These are phyloP conservation scores for Scenedesmus sp. DNA, from an alignment of 163 green algal species.

Conservation along the genomic window DNA sequence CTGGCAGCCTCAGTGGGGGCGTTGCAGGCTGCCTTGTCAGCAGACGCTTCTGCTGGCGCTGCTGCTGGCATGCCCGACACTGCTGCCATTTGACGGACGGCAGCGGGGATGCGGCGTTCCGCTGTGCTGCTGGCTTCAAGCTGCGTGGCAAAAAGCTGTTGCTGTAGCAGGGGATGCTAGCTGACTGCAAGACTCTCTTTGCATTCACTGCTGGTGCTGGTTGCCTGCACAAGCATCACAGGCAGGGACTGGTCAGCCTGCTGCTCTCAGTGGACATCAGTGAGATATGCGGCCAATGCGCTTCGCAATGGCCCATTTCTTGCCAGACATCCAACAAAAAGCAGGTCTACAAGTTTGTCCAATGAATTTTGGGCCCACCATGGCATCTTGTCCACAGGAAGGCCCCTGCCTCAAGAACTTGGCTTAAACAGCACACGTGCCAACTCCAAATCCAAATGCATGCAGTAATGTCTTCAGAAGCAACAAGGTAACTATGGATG, in stretches of 20 bases:
- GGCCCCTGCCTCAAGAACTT: not conserved
- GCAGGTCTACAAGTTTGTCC: no score
- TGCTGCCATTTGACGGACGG: not conserved
- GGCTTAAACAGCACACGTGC: not conserved
- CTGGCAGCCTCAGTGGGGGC: conserved; percentile 16
- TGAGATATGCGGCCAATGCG: not conserved
- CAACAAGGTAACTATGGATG: no score
- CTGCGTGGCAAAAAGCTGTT: not conserved
- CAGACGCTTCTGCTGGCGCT: not conserved
- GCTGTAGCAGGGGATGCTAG: not conserved
- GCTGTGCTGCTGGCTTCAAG: not conserved
- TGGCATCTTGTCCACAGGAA: conserved; percentile 1
- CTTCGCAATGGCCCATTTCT: no score
- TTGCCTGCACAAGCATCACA: not conserved
- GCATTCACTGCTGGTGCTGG: not conserved
- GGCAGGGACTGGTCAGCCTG: not conserved
- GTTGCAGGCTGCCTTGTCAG: not conserved
- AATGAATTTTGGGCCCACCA: not conserved
- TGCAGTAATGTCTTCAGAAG: no score
- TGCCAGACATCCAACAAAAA: no score
- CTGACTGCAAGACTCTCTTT: not conserved
- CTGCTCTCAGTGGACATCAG: not conserved
- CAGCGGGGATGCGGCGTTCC: not conserved
- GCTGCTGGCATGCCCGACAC: not conserved
- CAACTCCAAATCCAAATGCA: no score